phyloP scores from a whole-genome alignment of 192 early-diverging fungal species.

The Backusella liffmaniae region DNA sequence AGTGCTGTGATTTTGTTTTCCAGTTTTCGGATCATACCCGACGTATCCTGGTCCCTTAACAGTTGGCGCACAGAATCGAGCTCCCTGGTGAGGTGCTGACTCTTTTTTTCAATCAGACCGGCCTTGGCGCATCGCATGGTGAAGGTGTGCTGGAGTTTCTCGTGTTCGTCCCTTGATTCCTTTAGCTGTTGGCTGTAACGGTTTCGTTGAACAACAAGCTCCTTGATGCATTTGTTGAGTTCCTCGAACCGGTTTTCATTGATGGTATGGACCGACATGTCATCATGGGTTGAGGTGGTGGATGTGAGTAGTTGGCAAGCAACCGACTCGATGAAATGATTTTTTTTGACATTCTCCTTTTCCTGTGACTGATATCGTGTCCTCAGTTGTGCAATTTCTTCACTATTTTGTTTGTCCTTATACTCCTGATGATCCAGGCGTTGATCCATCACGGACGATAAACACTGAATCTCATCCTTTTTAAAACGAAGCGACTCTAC shows the following conservation, averaged over 20 bases:
- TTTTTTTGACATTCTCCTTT: background rate
- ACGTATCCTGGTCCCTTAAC: background rate
- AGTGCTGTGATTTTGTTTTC: background rate
- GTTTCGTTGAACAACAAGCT: background rate
- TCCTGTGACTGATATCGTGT: background rate
- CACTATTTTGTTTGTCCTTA: background rate
- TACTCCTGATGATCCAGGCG: background rate
- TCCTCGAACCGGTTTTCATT: background rate
- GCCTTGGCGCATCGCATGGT: background rate
- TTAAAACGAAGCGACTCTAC: background rate
- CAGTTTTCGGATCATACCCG: background rate
- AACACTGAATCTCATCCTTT: background rate
- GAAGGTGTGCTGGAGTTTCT: background rate
- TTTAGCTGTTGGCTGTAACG: background rate
- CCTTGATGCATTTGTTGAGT: background rate
- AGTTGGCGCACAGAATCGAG: background rate
- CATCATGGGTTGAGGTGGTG: background rate
- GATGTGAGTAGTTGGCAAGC: background rate
- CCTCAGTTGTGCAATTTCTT: background rate
- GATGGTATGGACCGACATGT: background rate
- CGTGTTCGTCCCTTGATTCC: background rate
- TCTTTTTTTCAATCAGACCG: background rate
- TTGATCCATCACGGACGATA: constrained; percentile 1
- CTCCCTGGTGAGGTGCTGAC: background rate
- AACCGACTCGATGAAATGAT: background rate